Evolutionary conservation across 1,284 basidiomycete genomes (phyloP).

Genomic region (Lignosus rhinocerotis): DNA sequence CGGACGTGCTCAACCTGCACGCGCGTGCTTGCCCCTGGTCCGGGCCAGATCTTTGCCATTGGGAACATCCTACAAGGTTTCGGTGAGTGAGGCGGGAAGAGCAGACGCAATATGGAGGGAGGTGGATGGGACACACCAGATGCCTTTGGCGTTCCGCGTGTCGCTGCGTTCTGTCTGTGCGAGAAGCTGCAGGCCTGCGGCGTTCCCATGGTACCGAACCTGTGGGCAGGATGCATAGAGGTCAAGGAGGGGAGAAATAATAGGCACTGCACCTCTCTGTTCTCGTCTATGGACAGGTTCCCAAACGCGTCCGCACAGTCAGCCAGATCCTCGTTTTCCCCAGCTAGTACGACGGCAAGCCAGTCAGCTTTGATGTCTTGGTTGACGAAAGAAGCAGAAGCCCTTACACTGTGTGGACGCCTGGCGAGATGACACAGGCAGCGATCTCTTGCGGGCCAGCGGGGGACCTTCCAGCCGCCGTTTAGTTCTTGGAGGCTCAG

Average conservation of each 20-base stretch:
- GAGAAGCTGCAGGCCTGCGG: constrained; percentile 76
- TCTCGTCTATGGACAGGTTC: constrained; percentile 79
- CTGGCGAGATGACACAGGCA: too few relatives aligned
- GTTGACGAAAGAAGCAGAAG: too few relatives aligned
- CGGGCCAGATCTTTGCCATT: constrained; percentile 51
- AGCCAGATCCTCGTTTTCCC: constrained; percentile 36
- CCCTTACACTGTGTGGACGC: too few relatives aligned
- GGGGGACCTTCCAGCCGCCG: constrained; percentile 1
- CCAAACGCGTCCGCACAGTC: constrained; percentile 66
- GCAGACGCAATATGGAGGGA: neutral
- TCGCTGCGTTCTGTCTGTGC: constrained; percentile 65
- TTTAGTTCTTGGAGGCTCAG: constrained; percentile 7
- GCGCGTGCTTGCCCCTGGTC: neutral
- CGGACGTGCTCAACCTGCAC: neutral
- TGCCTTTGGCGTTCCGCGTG: constrained; percentile 59
- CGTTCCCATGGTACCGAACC: constrained; percentile 76
- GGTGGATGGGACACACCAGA: constrained; percentile 58
- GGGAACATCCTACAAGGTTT: constrained; percentile 59
- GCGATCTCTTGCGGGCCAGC: neutral
- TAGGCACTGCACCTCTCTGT: constrained; percentile 50
- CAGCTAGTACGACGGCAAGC: neutral
- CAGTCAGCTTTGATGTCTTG: neutral
- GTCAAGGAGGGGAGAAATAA: neutral
- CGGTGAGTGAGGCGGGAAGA: neutral
- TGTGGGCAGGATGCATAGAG: constrained; percentile 26